Evolutionary conservation across 2,329 filamentous ascomycete species (phyloP), one percentile per base, ranked within the genome.

Genomic region (Fusarium cicatricum): DNA sequence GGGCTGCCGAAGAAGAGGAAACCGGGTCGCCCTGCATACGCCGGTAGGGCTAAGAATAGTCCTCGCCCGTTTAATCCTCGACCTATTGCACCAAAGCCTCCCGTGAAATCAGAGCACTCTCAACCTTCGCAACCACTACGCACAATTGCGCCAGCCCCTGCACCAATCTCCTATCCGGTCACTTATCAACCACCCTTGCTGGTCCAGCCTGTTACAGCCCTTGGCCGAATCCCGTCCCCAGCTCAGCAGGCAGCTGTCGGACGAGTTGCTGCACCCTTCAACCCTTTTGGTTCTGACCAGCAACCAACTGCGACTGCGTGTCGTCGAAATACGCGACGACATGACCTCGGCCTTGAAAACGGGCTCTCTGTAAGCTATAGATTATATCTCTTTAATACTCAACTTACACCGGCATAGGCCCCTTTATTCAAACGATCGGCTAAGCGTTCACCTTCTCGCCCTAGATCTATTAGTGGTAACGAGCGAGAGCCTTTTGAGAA

Each of bases 11-110:
- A 71, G n/a, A 78, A 74, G 61, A 81, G 80, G 66, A 74, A 79
- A 21, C 21, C 21, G 55, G 79, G 79, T 2, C 74, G 79, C 33
- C 79, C 79, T 5, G 76, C 79, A 11, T 75, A 78, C 49, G 74
- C 76, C 11, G 79, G 80, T 49, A 78, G 76, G 60, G 76, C 70
- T 12, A 72, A 67, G 45, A 47, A 62, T 11, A 65, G 71, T 42
- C 65, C 71, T 6, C 68, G 62, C 15, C 69, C 75, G 11, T 60
- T 71, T 11, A 62, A 72, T 15, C 75, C 75, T 8, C 72, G 72
- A 36, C 67, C 63, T 14, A 64, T 74, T 5, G 71, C 71, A 10
- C 74, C 72, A 29, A 63, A 37, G 11, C 70, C 71, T 17, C 68
- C 71, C 3, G 36, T 57, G 10, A 55, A 58, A 11, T 31, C 28